Evolutionary conservation across 495 filamentous ascomycete species (phyloP), one percentile per base, ranked within the genome.

Genomic region (Penicillium canescens): DNA sequence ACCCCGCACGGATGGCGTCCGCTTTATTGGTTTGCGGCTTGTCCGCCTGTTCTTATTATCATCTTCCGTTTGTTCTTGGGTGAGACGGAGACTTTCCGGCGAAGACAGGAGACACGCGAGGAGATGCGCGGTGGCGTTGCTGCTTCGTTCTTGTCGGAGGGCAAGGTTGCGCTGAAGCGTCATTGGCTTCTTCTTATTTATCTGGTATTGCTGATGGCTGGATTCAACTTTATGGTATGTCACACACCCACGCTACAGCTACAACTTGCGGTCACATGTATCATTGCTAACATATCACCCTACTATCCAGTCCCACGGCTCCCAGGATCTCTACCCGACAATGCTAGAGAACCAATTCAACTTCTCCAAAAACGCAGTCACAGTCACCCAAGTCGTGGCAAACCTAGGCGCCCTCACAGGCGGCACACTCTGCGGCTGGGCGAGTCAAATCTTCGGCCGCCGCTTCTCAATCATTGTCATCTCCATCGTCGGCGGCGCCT

Each of bases 301-400:
- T 28, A 21, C 4, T 20, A 4, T 38, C 26, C 26, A 66, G 63
- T 91, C 89, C 20, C 92, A 96, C 63, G 92, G 92, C 54, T 92
- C 88, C 4, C 92, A 96, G 68, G 92, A 96, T 70, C 73, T 96
- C 16, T 96, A 96, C 65, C 92, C 92, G 0, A 92, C 89, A 11
- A 85, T 96, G 83, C 68, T 96, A 11, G 64, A 81, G 45, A 87
- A 85, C 61, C 88, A 96, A 69, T 93, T 86, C 72, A 73, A 75
- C 48, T 94, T 95, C 72, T 78, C 74, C 11, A 46, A 80, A 49
- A 78, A 92, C 63, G 80, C 81, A 26, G 86, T 95, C 6, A 94
- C 91, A 0, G 81, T 93, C 5, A 92, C 88, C 11, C 90, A 94
- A 61, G 87, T 96, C 8, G 86, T 94, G 12, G 88, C 89, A 16